Conservation (phyloP, 2,329 filamentous ascomycete species). For the Diaporthe eres region DNA sequence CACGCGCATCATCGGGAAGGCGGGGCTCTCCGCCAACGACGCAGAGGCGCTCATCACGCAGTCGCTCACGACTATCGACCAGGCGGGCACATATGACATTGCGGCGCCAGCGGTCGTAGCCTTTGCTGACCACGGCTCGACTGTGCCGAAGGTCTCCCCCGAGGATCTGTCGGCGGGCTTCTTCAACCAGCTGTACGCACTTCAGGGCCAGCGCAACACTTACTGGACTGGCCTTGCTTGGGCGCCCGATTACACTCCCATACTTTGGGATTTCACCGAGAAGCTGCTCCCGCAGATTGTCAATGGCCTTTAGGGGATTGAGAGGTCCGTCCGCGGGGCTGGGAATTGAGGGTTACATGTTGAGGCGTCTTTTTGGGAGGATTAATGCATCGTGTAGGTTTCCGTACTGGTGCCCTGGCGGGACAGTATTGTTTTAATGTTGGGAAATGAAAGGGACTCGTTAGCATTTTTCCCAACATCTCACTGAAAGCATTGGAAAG, state of each 20-base stretch:
- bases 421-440: background rate
- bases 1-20: slow-evolving; percentile 11
- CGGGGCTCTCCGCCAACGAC: background rate
- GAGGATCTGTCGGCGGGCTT: slow-evolving; percentile 27
- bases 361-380: background rate
- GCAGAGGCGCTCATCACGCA: slow-evolving; percentile 5
- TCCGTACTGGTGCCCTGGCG: background rate
- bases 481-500: background rate
- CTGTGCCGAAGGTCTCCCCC: slow-evolving; percentile 19
- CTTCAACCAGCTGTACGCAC: slow-evolving; percentile 22
- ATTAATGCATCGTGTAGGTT: background rate
- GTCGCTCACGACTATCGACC: slow-evolving; percentile 5
- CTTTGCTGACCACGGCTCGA: slow-evolving; percentile 24
- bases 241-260: slow-evolving; percentile 31
- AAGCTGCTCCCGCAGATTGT: slow-evolving; percentile 25
- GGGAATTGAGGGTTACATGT: too few species aligned
- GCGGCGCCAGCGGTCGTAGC: slow-evolving; percentile 2
- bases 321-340: too few species aligned
- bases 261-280: slow-evolving; percentile 31
- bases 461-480: background rate
- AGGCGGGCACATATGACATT: slow-evolving; percentile 31
- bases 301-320: background rate
- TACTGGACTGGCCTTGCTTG: slow-evolving; percentile 31
- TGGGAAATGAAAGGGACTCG: background rate
- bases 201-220: slow-evolving; percentile 27